These are phyloP conservation scores for Hypoxylon crocopeplum DNA, from an alignment of 495 filamentous ascomycete genomes.

Conservation along the genomic window DNA sequence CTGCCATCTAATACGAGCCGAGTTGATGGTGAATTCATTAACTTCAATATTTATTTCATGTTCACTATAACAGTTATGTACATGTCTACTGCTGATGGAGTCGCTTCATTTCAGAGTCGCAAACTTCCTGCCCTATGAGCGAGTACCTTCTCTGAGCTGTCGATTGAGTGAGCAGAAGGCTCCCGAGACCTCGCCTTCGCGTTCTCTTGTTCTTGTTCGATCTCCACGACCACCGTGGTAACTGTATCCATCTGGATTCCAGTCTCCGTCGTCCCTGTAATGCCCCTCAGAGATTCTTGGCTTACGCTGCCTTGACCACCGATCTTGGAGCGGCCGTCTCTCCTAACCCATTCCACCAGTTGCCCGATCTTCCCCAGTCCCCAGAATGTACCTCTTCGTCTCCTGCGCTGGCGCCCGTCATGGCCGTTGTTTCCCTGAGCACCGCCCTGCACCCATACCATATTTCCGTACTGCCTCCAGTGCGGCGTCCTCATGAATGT, in stretches of 20 bases:
- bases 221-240: slow-evolving; percentile 50
- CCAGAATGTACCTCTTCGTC: slow-evolving; percentile 18
- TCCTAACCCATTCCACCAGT: slow-evolving; percentile 6
- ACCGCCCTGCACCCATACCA: slow-evolving; percentile 52
- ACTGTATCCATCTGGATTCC: slow-evolving; percentile 55
- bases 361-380: slow-evolving; percentile 3
- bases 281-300: slow-evolving; percentile 43
- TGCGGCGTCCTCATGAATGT: slow-evolving; percentile 54
- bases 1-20: too few relatives aligned
- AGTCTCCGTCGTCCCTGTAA: slow-evolving; percentile 34
- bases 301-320: slow-evolving; percentile 36
- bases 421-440: slow-evolving; percentile 9
- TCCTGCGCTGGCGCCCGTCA: slow-evolving; percentile 30
- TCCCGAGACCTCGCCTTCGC: slow-evolving; percentile 28
- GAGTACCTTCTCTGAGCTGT: slow-evolving; percentile 22
- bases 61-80: too few relatives aligned
- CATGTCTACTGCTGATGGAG: neutral
- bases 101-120: slow-evolving; percentile 6
- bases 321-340: slow-evolving; percentile 23
- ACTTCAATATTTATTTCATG: too few relatives aligned
- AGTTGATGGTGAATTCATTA: too few relatives aligned
- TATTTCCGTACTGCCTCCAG: slow-evolving; percentile 49
- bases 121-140: slow-evolving; percentile 14
- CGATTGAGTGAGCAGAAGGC: slow-evolving; percentile 25
- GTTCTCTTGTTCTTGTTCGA: slow-evolving; percentile 11